Percentiles rank a stretch among this genome's conserved stretches.
Conservation (phyloP, 192 early-diverging fungal species). For the Geranomyces variabilis region DNA sequence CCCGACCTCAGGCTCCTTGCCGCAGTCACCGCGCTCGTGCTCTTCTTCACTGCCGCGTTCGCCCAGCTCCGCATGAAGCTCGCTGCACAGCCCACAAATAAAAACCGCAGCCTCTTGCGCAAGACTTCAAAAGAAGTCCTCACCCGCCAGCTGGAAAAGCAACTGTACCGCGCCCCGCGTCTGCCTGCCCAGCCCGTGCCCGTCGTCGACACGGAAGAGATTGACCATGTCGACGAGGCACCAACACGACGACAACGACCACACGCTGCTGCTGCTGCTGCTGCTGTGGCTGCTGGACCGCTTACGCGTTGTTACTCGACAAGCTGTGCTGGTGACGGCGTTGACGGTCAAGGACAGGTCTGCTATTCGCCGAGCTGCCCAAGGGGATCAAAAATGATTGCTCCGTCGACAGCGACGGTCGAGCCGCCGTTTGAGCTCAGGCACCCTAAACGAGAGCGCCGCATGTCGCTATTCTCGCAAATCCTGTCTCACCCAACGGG, state of each 20-base stretch:
- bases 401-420: not conserved
- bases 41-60: not conserved
- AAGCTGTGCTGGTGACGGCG: not conserved
- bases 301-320: not conserved
- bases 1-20: too few relatives aligned
- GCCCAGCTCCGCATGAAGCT: not conserved
- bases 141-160: not conserved
- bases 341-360: not conserved
- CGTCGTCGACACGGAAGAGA: not conserved
- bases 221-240: not conserved
- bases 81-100: not conserved
- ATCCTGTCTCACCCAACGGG: slow-evolving; percentile 22
- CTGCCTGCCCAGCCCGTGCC: not conserved
- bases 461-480: slow-evolving; percentile 32
- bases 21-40: not conserved
- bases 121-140: slow-evolving; percentile 3
- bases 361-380: slow-evolving; percentile 14
- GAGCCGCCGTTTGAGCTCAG: not conserved
- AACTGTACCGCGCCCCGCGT: slow-evolving; percentile 5
- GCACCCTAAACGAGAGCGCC: slow-evolving; percentile 23
- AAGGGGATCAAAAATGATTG: not conserved
- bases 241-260: too few relatives aligned
- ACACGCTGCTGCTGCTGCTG: too few relatives aligned
- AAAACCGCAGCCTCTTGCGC: slow-evolving; percentile 5
- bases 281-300: not conserved